phyloP scores from a whole-genome alignment of 495 filamentous ascomycete species.

The Aspergillus diversus region DNA sequence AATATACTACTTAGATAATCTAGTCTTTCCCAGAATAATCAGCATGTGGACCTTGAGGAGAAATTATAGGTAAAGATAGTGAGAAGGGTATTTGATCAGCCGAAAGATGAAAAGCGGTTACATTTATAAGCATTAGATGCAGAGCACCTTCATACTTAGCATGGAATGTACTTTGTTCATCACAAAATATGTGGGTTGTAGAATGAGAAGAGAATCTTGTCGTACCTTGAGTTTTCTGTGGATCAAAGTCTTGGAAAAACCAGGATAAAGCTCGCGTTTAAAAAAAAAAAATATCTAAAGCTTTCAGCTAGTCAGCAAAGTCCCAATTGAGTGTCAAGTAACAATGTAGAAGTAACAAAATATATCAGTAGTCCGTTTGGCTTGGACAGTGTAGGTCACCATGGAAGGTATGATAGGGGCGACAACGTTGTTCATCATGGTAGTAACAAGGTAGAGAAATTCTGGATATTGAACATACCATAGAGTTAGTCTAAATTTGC shows the following conservation, averaged over 20 bases:
- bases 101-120: conserved; percentile 96
- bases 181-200: conserved; percentile 47
- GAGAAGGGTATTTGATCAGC: conserved; percentile 59
- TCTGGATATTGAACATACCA: conserved; percentile 39
- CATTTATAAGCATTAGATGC: conserved; percentile 70
- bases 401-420: conserved; percentile 87
- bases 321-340: conserved; percentile 21
- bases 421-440: conserved; percentile 87
- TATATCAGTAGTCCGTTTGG: conserved; percentile 87
- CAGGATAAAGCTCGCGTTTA: no score
- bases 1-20: conserved; percentile 18
- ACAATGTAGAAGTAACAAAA: conserved; percentile 22
- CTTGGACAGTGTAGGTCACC: conserved; percentile 89
- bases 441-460: conserved; percentile 29
- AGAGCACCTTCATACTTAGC: conserved; percentile 80
- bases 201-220: conserved; percentile 9
- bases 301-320: conserved; percentile 38
- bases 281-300: conserved; percentile 18
- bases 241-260: background rate
- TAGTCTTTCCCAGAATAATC: conserved; percentile 20
- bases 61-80: conserved; percentile 26
- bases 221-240: conserved; percentile 4
- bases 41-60: conserved; percentile 36
- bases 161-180: conserved; percentile 81
- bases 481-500: conserved; percentile 32